Base-by-base conservation (phyloP, 768 basidiomycete species). In the Trichaptum fuscoviolaceum region DNA sequence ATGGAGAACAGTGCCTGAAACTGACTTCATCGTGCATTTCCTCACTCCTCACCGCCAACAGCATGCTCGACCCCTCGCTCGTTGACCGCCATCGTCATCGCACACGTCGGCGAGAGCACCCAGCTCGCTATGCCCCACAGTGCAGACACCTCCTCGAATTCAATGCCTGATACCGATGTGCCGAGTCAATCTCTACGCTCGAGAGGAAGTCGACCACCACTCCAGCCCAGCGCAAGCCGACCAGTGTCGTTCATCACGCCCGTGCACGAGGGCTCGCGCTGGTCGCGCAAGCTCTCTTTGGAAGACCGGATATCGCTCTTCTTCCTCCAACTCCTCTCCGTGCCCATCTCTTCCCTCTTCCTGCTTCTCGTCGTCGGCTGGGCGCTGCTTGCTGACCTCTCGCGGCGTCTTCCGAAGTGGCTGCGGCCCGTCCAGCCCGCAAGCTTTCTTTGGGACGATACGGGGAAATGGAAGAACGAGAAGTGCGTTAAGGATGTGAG, bases 351-450 rank as follows among this genome's bases (percentile, higher is more conserved):
- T 12, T 77, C 80, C 9, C 70, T 75, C 59, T 81, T 82, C 67
- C 73, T 83, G 12, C 65, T 74, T 27, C 69, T 77, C 62, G 80
- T 83, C 64, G 78, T 82, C n/a, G 58, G 74, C 1, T 83, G 81
- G 79, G 82, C 82, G 23, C 72, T 76, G 52, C 23, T 69, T 2
- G 24, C 59, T 15, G 66, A 69, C 5, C 64, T 71, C 7, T 64
- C 65, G 57, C 65, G 66, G 64, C 62, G 67, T 65, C 15, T 70
- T 57, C 64, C 69, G 64, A 58, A 65, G 63, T 70, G 30, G 67
- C 66, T 61, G 70, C 63, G 65, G 67, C 68, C 64, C 52, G 65
- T 67, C 62, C 20, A 73, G 74, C 63, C 73, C 74, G 27, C 68
- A 42, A 57, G 26, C 62, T 67, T 69, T 67, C 70, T 57, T 17